Percentiles rank a stretch among this genome's conserved stretches.
Conservation (phyloP, 257 asterid species). For the Petrea volubilis region DNA sequence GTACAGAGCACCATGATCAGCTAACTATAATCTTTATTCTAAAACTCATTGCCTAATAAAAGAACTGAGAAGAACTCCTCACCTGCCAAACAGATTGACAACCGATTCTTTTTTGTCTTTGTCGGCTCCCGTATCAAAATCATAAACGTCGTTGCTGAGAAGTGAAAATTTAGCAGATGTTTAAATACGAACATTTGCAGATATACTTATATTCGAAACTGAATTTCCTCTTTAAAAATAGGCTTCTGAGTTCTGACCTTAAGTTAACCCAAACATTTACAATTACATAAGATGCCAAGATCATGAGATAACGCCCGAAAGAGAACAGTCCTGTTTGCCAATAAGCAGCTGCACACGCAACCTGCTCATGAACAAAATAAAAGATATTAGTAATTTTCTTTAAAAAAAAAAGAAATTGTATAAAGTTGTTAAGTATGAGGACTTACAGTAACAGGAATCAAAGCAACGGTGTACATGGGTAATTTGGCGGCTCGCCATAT, state of each 20-base stretch:
- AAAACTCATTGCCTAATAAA: background rate
- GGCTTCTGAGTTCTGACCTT: slow-evolving; percentile 34
- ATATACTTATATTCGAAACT: background rate
- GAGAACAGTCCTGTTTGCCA: slow-evolving; percentile 43
- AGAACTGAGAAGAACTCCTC: background rate
- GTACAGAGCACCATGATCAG: slow-evolving; percentile 7
- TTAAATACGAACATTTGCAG: background rate
- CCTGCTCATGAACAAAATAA: slow-evolving; percentile 31
- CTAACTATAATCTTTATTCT: background rate
- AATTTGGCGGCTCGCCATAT: slow-evolving; percentile 38
- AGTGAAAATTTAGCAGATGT: background rate
- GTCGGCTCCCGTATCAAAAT: slow-evolving; percentile 74
- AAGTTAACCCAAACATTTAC: slow-evolving; percentile 58
- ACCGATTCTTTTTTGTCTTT: slow-evolving; percentile 66
- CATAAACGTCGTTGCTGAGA: slow-evolving; percentile 70
- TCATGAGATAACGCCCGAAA: slow-evolving; percentile 35
- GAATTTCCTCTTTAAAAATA: background rate
- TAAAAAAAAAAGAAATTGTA: background rate
- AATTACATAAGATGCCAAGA: slow-evolving; percentile 47
- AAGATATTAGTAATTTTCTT: background rate
- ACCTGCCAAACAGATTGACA: slow-evolving; percentile 58
- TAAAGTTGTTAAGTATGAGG: background rate
- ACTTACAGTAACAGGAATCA: slow-evolving; percentile 33
- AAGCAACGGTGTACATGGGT: slow-evolving; percentile 35
- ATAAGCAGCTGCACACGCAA: slow-evolving; percentile 51